Evolutionary conservation across 164 flowering plant genomes (phyloP).

Genomic region (Vitis amurensis): DNA sequence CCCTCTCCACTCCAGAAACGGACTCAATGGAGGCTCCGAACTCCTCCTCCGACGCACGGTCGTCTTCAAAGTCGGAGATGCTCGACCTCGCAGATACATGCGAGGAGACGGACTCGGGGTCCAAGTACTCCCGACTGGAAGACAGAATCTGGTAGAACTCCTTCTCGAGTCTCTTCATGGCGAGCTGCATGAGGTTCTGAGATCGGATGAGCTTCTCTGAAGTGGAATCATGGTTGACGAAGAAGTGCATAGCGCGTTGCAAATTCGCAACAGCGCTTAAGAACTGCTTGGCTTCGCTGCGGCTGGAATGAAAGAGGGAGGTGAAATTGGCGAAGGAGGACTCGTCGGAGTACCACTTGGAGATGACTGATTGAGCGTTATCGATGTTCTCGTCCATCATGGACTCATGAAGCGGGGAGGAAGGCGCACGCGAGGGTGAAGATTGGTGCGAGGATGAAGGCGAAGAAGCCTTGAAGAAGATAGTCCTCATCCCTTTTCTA

Average conservation of each 20-base stretch:
- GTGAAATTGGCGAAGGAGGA: slow-evolving; percentile 18
- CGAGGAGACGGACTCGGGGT: slow-evolving; percentile 55
- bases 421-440: slow-evolving; percentile 27
- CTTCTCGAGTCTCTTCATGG: slow-evolving; percentile 62
- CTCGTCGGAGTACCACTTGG: slow-evolving; percentile 35
- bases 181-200: slow-evolving; percentile 57
- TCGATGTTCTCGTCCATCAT: slow-evolving; percentile 48
- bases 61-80: slow-evolving; percentile 37
- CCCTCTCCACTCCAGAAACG: slow-evolving; percentile 30
- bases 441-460: slow-evolving; percentile 12
- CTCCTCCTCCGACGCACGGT: slow-evolving; percentile 33
- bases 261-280: slow-evolving; percentile 39
- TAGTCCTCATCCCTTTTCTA: slow-evolving; percentile 25
- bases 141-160: slow-evolving; percentile 63
- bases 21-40: slow-evolving; percentile 18
- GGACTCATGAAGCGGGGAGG: slow-evolving; percentile 28
- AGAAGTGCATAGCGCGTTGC: slow-evolving; percentile 55
- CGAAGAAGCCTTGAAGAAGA: slow-evolving; percentile 23
- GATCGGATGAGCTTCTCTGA: slow-evolving; percentile 44
- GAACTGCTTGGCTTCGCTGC: slow-evolving; percentile 43
- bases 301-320: slow-evolving; percentile 37
- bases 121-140: slow-evolving; percentile 37
- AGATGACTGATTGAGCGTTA: slow-evolving; percentile 29
- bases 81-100: slow-evolving; percentile 34
- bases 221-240: slow-evolving; percentile 20